These are phyloP conservation scores for Tylopilus plumbeoviolaceoides DNA, from an alignment of 768 basidiomycete genomes.

Conservation along the genomic window DNA sequence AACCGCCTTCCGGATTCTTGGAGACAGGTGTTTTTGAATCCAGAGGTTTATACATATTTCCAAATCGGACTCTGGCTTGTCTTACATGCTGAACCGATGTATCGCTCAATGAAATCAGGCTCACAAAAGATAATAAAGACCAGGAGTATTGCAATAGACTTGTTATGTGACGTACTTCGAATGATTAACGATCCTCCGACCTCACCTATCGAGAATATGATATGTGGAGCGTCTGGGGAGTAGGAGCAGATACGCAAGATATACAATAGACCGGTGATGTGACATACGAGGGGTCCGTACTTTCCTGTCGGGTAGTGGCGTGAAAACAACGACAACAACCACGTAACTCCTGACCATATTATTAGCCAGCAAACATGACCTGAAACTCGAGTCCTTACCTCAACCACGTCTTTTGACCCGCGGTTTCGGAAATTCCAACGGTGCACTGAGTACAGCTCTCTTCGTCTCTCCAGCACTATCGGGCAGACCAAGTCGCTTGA, in stretches of 20 bases:
- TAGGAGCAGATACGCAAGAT: neutral
- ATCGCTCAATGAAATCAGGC: too few relatives aligned
- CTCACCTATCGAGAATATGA: neutral
- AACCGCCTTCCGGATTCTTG: too few relatives aligned
- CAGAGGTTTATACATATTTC: too few relatives aligned
- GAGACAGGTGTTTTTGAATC: too few relatives aligned
- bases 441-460: slow-evolving; percentile 69
- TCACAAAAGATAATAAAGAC: too few relatives aligned
- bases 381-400: neutral
- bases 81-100: too few relatives aligned
- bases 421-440: slow-evolving; percentile 79
- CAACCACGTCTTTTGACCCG: slow-evolving; percentile 31
- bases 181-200: neutral
- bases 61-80: too few relatives aligned
- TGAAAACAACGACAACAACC: neutral
- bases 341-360: neutral
- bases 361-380: neutral
- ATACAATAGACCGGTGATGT: neutral
- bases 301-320: neutral
- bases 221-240: neutral
- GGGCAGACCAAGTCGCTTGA: slow-evolving; percentile 65
- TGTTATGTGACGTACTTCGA: neutral
- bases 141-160: neutral
- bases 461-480: slow-evolving; percentile 59
- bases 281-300: neutral